Evolutionary conservation across 2,329 filamentous ascomycete genomes (phyloP).

Genomic region (Fusarium austroafricanum): DNA sequence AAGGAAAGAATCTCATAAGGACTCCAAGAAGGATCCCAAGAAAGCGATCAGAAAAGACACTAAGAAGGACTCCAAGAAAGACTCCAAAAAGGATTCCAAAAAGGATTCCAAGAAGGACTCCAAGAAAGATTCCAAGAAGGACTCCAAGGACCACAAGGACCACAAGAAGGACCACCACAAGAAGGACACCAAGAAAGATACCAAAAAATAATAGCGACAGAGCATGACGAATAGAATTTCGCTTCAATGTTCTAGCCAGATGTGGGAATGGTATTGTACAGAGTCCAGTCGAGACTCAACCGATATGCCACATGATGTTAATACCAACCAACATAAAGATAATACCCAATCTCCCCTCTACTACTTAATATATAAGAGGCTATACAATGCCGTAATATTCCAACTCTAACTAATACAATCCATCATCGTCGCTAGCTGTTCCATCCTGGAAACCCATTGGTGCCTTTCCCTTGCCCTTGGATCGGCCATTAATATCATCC

Average conservation of each 20-base stretch:
- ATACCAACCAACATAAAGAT: slow-evolving; percentile 30
- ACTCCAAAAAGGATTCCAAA: slow-evolving; percentile 10
- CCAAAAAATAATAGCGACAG: slow-evolving; percentile 21
- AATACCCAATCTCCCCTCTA: slow-evolving; percentile 23
- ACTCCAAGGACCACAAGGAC: not conserved
- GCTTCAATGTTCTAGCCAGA: slow-evolving; percentile 7
- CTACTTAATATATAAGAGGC: slow-evolving; percentile 26
- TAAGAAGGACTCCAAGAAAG: slow-evolving; percentile 2
- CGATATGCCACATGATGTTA: slow-evolving; percentile 34
- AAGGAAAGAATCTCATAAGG: not conserved
- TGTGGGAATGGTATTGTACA: slow-evolving; percentile 23
- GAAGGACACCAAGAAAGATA: slow-evolving; percentile 5
- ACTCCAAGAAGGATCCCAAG: slow-evolving; percentile 5
- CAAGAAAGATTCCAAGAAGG: slow-evolving; percentile 1
- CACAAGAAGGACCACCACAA: not conserved
- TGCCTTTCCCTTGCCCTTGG: slow-evolving; percentile 69
- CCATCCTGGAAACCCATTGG: slow-evolving; percentile 64
- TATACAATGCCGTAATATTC: slow-evolving; percentile 19
- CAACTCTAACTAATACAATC: slow-evolving; percentile 58
- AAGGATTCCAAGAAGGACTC: not conserved
- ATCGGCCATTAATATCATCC: slow-evolving; percentile 48
- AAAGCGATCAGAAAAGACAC: not conserved
- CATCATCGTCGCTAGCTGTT: slow-evolving; percentile 68
- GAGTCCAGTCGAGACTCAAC: slow-evolving; percentile 24
- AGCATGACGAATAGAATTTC: slow-evolving; percentile 21